Evolutionary conservation across 2,329 filamentous ascomycete genomes (phyloP).

Genomic region (Neonectria sp.): DNA sequence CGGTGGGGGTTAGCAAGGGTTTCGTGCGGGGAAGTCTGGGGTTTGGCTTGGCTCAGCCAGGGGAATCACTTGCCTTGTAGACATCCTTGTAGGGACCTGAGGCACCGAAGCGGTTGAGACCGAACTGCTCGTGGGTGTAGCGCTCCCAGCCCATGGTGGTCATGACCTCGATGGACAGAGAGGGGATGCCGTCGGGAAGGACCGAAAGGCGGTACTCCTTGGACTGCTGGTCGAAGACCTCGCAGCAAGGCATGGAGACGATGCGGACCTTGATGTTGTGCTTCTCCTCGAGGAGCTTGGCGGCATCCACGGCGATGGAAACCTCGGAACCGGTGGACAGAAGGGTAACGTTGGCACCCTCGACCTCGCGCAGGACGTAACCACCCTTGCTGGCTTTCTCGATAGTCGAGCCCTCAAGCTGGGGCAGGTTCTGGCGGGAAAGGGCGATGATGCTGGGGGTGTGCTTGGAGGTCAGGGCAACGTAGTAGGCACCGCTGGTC

Average conservation of each 20-base stretch:
- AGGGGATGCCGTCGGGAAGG: slow-evolving; percentile 93
- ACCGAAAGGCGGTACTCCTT: slow-evolving; percentile 97
- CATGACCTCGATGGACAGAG: slow-evolving; percentile 96
- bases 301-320: slow-evolving; percentile 91
- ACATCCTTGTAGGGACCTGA: slow-evolving; percentile 98
- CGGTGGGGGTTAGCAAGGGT: slow-evolving; percentile 55
- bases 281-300: slow-evolving; percentile 92
- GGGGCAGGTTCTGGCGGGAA: slow-evolving; percentile 97
- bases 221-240: slow-evolving; percentile 93
- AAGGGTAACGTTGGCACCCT: slow-evolving; percentile 88
- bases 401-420: slow-evolving; percentile 94
- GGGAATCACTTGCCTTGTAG: slow-evolving; percentile 78
- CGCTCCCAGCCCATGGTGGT: slow-evolving; percentile 98
- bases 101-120: slow-evolving; percentile 98
- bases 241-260: slow-evolving; percentile 96
- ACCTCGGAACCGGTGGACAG: slow-evolving; percentile 98
- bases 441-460: slow-evolving; percentile 95
- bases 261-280: slow-evolving; percentile 90
- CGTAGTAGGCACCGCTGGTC: slow-evolving; percentile 97
- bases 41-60: slow-evolving; percentile 21
- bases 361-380: slow-evolving; percentile 88
- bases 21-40: slow-evolving; percentile 5
- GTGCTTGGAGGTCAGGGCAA: slow-evolving; percentile 89
- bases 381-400: slow-evolving; percentile 94
- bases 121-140: slow-evolving; percentile 99